Percentiles rank a stretch among this genome's conserved stretches.
Evolutionary conservation across 495 filamentous ascomycete species (phyloP).

Genomic region (Tuber melanosporum): DNA sequence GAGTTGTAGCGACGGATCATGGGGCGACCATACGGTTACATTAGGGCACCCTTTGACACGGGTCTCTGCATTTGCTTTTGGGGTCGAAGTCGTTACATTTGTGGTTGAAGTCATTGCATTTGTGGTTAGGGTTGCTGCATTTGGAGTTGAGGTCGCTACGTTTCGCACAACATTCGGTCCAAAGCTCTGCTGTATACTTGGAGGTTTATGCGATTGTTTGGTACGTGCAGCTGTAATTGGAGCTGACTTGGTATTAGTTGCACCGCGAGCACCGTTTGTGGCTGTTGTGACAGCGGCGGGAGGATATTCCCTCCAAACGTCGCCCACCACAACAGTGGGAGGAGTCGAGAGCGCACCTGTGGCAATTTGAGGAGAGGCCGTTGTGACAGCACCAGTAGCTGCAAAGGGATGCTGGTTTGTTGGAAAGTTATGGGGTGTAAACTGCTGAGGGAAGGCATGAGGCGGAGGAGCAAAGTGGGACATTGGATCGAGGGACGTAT

Average conservation of each 20-base stretch:
- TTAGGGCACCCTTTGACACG: neutral
- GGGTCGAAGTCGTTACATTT: neutral
- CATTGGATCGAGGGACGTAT: slow-evolving; percentile 15
- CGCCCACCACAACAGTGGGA: slow-evolving; percentile 1
- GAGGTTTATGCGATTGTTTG: neutral
- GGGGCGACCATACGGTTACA: neutral
- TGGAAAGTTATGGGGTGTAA: neutral
- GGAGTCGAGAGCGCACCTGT: slow-evolving; percentile 1
- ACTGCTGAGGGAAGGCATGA: neutral
- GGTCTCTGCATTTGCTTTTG: neutral
- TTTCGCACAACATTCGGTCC: neutral
- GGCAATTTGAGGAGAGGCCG: neutral
- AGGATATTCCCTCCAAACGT: neutral
- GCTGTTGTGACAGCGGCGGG: neutral
- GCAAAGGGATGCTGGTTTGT: neutral
- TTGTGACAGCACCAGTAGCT: neutral
- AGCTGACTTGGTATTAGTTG: neutral
- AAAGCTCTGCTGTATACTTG: neutral
- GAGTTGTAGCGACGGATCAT: neutral
- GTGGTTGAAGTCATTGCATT: neutral
- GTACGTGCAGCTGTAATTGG: neutral
- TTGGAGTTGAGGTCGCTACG: neutral
- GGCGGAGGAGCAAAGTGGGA: neutral
- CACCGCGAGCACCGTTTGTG: neutral
- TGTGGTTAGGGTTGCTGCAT: neutral